Percentiles rank a stretch among this genome's conserved stretches.
Evolutionary conservation across 2,329 filamentous ascomycete genomes (phyloP).

Genomic region (Fusarium staphyleae): DNA sequence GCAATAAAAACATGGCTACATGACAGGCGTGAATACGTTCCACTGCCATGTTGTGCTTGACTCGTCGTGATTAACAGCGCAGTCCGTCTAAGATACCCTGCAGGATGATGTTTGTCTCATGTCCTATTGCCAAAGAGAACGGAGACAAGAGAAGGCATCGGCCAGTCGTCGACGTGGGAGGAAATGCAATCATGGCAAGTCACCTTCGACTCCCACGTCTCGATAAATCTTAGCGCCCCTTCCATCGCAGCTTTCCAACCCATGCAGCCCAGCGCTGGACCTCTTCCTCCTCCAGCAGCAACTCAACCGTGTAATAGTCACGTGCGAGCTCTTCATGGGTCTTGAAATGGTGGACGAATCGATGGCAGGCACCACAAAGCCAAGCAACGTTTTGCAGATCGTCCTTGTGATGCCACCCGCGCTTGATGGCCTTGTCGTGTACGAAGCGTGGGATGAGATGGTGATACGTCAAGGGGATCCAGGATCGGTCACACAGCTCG

Average conservation of each 20-base stretch:
- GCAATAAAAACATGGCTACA: conserved; percentile 5
- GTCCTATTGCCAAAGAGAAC: background rate
- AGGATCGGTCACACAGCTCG: conserved; percentile 78
- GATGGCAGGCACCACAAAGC: conserved; percentile 85
- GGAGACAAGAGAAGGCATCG: background rate
- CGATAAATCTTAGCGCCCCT: conserved; percentile 49
- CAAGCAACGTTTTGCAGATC: conserved; percentile 82
- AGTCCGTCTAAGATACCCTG: background rate
- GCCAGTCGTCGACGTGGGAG: background rate
- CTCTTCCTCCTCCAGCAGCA: conserved; percentile 73
- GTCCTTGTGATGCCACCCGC: conserved; percentile 80
- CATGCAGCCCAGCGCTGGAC: conserved; percentile 74
- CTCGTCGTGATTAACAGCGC: background rate
- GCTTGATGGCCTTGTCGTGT: conserved; percentile 77
- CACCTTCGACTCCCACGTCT: background rate
- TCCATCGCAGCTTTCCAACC: conserved; percentile 79
- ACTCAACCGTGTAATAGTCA: conserved; percentile 75
- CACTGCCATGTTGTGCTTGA: background rate
- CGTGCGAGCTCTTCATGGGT: conserved; percentile 79
- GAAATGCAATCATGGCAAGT: background rate
- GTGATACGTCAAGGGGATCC: conserved; percentile 82
- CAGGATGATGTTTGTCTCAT: conserved; percentile 2
- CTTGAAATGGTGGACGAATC: conserved; percentile 78
- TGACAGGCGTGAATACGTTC: conserved; percentile 5
- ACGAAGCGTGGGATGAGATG: conserved; percentile 83